Percentiles rank a stretch among this genome's conserved stretches.
phyloP scores from a whole-genome alignment of 805 yeast species.

The Metschnikowia bowlesiae region DNA sequence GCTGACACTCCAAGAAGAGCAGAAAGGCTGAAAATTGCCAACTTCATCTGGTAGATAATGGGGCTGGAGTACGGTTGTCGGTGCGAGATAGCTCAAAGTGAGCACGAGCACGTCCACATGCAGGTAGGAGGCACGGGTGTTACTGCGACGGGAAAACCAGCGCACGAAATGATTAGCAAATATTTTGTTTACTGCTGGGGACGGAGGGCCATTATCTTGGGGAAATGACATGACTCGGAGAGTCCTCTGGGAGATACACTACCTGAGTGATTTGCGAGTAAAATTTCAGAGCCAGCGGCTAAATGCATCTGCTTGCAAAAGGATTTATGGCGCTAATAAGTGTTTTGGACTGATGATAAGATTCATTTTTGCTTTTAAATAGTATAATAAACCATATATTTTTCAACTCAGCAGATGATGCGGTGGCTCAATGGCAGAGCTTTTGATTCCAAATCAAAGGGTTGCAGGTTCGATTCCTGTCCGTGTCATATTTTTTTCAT shows the following conservation, averaged over 20 bases:
- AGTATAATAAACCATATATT: neutral
- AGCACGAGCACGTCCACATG: constrained; percentile 7
- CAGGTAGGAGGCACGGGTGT: constrained; percentile 7
- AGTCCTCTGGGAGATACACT: no score
- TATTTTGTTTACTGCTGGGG: no score
- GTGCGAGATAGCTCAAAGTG: neutral
- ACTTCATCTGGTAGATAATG: constrained; percentile 12
- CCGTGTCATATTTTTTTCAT: constrained; percentile 14
- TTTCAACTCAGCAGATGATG: constrained; percentile 6
- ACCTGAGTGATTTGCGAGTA: no score
- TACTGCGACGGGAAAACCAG: neutral
- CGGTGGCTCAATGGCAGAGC: constrained; percentile 25
- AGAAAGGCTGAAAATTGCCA: constrained; percentile 13
- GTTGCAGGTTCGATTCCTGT: constrained; percentile 25
- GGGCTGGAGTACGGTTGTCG: neutral
- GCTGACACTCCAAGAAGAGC: constrained; percentile 11
- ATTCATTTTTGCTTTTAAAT: no score
- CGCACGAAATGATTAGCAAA: neutral
- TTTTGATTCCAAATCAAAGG: constrained; percentile 23
- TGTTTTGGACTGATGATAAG: no score
- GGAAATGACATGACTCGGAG: no score
- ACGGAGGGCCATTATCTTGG: no score
- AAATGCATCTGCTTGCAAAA: no score
- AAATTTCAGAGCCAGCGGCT: no score
- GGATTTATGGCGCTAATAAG: no score